These are phyloP conservation scores for Penicillium sp. DNA, from an alignment of 2,329 filamentous ascomycete species.

Conservation along the genomic window DNA sequence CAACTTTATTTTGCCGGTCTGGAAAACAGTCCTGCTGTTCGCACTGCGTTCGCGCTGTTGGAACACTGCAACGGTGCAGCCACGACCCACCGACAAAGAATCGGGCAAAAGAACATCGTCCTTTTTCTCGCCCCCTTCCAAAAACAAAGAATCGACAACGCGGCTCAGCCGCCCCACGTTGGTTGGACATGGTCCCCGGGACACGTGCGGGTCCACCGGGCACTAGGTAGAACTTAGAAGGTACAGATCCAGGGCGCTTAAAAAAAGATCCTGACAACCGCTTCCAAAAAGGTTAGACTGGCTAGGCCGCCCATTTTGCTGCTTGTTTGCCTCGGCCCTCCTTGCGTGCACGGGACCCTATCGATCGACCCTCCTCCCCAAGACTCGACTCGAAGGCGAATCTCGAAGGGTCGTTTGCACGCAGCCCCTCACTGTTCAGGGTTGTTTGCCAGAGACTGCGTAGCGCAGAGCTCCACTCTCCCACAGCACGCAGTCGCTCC, in stretches of 20 bases:
- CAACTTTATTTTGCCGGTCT: constrained; percentile 26
- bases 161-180: constrained; percentile 14
- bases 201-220: not conserved
- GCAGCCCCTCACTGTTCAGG: constrained; percentile 68
- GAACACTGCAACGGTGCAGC: not conserved
- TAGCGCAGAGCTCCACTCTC: constrained; percentile 68
- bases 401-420: constrained; percentile 39
- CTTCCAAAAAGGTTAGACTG: not conserved
- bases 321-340: constrained; percentile 12
- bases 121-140: not conserved
- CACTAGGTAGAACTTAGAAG: no score
- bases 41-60: not conserved
- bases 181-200: not conserved
- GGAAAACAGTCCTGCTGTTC: not conserved
- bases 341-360: constrained; percentile 22
- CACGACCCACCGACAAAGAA: constrained; percentile 14
- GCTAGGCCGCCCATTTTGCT: not conserved
- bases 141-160: not conserved
- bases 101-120: constrained; percentile 17
- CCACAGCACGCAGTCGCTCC: constrained; percentile 65
- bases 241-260: constrained; percentile 8
- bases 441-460: constrained; percentile 65
- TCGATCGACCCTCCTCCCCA: constrained; percentile 31
- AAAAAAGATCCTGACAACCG: not conserved
- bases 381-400: constrained; percentile 30